Conservation (phyloP, 805 yeast species). For the Spathaspora boniae region DNA sequence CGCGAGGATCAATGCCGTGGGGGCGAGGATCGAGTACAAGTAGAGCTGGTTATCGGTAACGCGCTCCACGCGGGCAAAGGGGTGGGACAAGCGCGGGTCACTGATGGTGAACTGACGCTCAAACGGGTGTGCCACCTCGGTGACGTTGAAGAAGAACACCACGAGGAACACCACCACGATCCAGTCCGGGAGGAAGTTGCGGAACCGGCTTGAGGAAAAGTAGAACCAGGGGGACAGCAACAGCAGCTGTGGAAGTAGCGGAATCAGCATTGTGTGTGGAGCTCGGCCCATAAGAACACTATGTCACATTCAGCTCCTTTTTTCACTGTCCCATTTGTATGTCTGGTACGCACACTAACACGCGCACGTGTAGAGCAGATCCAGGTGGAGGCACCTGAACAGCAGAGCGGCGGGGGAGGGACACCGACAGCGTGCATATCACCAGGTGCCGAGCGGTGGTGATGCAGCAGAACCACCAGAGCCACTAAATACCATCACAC, state of each 20-base stretch:
- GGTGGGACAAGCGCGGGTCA: slow-evolving; percentile 27
- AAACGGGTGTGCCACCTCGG: slow-evolving; percentile 26
- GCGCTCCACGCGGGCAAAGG: slow-evolving; percentile 27
- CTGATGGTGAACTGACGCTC: slow-evolving; percentile 24
- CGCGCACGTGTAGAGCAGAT: neutral
- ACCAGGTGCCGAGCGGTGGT: too few relatives aligned
- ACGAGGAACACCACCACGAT: slow-evolving; percentile 16
- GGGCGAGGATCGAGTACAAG: slow-evolving; percentile 23
- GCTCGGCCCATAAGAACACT: too few relatives aligned
- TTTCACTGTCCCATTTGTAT: neutral
- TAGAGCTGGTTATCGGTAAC: slow-evolving; percentile 31
- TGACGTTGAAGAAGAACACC: slow-evolving; percentile 15
- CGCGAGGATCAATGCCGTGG: slow-evolving; percentile 19
- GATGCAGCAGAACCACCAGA: too few relatives aligned
- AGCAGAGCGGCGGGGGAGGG: too few relatives aligned
- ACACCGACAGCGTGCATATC: too few relatives aligned
- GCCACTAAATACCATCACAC: too few relatives aligned
- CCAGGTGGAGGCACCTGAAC: too few relatives aligned
- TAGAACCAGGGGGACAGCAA: slow-evolving; percentile 6
- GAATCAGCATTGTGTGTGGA: neutral
- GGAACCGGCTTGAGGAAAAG: slow-evolving; percentile 10
- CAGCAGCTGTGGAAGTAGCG: neutral
- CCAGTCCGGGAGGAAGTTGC: slow-evolving; percentile 23
- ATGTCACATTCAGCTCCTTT: too few relatives aligned
- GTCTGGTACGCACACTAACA: neutral